These are phyloP conservation scores for Aeschynomene evenia DNA, from an alignment of 306 rosid genomes.

Conservation along the genomic window DNA sequence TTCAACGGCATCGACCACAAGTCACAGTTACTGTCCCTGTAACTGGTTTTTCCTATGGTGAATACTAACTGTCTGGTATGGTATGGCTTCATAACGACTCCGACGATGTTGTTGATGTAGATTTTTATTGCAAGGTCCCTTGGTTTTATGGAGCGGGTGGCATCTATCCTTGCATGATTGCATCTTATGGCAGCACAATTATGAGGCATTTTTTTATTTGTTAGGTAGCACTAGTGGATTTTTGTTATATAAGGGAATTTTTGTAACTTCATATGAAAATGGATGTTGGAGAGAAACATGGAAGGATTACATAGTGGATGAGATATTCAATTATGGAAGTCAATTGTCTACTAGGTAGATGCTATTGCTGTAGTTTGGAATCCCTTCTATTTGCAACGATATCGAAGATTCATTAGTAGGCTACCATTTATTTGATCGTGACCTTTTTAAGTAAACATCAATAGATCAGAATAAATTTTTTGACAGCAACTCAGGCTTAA, in stretches of 20 bases:
- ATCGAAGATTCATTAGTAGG: too few relatives aligned
- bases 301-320: background rate
- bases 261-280: slow-evolving; percentile 19
- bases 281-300: background rate
- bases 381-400: background rate
- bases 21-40: slow-evolving; percentile 76
- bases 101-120: slow-evolving; percentile 5
- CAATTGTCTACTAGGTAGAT: background rate
- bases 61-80: slow-evolving; percentile 25
- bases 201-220: slow-evolving; percentile 17
- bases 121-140: slow-evolving; percentile 38
- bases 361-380: background rate
- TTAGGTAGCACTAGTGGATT: slow-evolving; percentile 4
- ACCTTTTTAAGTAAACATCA: too few relatives aligned
- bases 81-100: background rate
- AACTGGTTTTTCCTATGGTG: slow-evolving; percentile 25
- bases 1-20: slow-evolving; percentile 96
- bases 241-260: slow-evolving; percentile 15
- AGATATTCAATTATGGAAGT: background rate
- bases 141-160: slow-evolving; percentile 5
- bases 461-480: too few relatives aligned
- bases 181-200: background rate
- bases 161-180: slow-evolving; percentile 7
- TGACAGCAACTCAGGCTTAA: too few relatives aligned
- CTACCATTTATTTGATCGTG: too few relatives aligned